Evolutionary conservation across 352 stramenopile genomes (phyloP).

Genomic region (Phytophthora quininea): DNA sequence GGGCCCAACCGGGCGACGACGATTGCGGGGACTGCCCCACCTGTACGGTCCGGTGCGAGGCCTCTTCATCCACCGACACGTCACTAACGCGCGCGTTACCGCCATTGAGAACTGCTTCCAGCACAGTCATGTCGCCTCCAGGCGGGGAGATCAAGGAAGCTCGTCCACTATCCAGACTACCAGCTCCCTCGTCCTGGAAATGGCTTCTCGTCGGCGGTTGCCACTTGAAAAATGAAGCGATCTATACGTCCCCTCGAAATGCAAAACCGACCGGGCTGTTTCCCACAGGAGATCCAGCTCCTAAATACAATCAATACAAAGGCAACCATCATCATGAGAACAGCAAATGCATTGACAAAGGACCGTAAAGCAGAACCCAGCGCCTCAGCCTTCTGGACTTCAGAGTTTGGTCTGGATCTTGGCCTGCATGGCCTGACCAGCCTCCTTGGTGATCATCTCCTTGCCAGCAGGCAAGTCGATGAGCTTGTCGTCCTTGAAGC

Average conservation of each 20-base stretch:
- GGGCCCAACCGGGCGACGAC: conserved; percentile 22
- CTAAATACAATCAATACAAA: conserved; percentile 25
- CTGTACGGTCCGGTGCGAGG: conserved; percentile 30
- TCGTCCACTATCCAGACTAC: neutral
- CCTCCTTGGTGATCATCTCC: conserved; percentile 70
- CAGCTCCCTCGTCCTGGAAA: neutral
- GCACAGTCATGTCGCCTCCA: conserved; percentile 23
- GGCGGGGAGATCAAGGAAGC: neutral
- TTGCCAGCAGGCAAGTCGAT: conserved; percentile 57
- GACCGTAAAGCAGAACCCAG: neutral
- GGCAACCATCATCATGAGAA: conserved; percentile 11
- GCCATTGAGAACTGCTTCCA: conserved; percentile 22
- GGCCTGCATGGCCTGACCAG: conserved; percentile 57
- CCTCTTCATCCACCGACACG: conserved; percentile 34
- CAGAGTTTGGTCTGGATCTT: conserved; percentile 85
- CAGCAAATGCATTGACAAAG: conserved; percentile 10
- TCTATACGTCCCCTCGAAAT: conserved; percentile 18
- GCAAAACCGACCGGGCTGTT: conserved; percentile 31
- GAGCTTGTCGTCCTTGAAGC: conserved; percentile 65
- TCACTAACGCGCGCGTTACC: conserved; percentile 27
- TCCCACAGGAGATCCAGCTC: conserved; percentile 1
- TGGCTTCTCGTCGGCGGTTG: conserved; percentile 20
- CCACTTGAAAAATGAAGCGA: conserved; percentile 28
- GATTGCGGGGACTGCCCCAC: conserved; percentile 23
- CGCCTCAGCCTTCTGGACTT: neutral